These are phyloP conservation scores for Eruca vesicaria DNA, from an alignment of 441 rosid genomes.

Conservation along the genomic window DNA sequence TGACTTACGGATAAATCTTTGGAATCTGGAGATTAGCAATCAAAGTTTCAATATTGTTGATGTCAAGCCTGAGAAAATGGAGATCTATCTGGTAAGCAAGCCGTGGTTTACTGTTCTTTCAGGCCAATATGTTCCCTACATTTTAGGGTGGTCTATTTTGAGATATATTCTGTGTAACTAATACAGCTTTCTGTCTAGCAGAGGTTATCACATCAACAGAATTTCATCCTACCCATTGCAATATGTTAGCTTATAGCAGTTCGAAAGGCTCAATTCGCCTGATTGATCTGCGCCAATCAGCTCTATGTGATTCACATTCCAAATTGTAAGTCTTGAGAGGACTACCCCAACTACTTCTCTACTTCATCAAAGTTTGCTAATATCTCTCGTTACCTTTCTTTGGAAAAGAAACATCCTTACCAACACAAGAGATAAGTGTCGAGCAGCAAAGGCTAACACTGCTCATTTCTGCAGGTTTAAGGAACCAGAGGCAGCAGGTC, in stretches of 20 bases:
- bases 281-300: conserved; percentile 94
- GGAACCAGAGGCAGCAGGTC: conserved; percentile 79
- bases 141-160: not conserved
- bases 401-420: conserved; percentile 1
- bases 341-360: not conserved
- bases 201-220: conserved; percentile 99
- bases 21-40: conserved; percentile 98
- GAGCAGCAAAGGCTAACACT: conserved; percentile 28
- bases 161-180: not conserved
- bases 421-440: conserved; percentile 8
- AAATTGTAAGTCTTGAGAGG: conserved; percentile 39
- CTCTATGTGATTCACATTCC: conserved; percentile 67
- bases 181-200: conserved; percentile 40
- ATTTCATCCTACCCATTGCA: conserved; percentile 92
- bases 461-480: conserved; percentile 61
- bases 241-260: conserved; percentile 85
- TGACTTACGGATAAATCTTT: conserved; percentile 95
- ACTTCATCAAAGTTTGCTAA: not conserved
- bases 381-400: not conserved
- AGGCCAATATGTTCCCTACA: not conserved
- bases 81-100: conserved; percentile 95
- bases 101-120: not conserved
- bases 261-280: conserved; percentile 96
- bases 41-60: conserved; percentile 97
- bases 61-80: conserved; percentile 97